Evolutionary conservation across 1,284 basidiomycete genomes (phyloP), one percentile per base, ranked within the genome.

Genomic region (Bjerkandera adusta): DNA sequence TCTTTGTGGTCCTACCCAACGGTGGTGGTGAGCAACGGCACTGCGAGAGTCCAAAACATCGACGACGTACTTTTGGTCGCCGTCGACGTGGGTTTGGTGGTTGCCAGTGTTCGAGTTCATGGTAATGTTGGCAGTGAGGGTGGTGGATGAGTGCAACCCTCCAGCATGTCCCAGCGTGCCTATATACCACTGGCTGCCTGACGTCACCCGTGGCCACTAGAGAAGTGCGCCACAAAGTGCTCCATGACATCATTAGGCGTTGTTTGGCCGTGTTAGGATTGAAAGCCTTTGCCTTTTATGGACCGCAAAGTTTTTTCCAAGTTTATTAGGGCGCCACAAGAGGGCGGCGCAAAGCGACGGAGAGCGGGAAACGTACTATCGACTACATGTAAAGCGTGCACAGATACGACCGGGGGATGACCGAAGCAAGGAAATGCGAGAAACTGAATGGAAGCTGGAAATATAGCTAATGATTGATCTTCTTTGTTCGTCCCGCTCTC

Each of bases 401-500:
- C n/a, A n/a, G n/a, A n/a, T n/a, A n/a, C n/a, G n/a, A n/a, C n/a
- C n/a, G n/a, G n/a, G n/a, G n/a, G n/a, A n/a, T n/a, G n/a, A n/a
- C n/a, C n/a, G n/a, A n/a, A n/a, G n/a, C n/a, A n/a, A n/a, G n/a
- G n/a, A n/a, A n/a, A 47, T 45, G 27, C 15, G 44, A 40, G 40
- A 46, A 36, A 21, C 6, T 21, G 5, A 4, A n/a, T 30, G 36
- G 7, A 42, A 36, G 6, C 30, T 24, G 10, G 30, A n/a, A n/a
- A n/a, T n/a, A n/a, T n/a, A n/a, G 48, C 78, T 60, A 87, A 25
- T 81, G 81, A 52, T 85, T 85, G 50, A 91, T 77, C 64, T 89
- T 89, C 63, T 89, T 91, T 36, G 79, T 81, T 32, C 85, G 72
- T 33, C 88, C 88, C 45, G 79, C 80, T 67, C 71, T 84, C 45